Evolutionary conservation across 345 rosid genomes (phyloP).

Genomic region (Eucalyptus polybractea): DNA sequence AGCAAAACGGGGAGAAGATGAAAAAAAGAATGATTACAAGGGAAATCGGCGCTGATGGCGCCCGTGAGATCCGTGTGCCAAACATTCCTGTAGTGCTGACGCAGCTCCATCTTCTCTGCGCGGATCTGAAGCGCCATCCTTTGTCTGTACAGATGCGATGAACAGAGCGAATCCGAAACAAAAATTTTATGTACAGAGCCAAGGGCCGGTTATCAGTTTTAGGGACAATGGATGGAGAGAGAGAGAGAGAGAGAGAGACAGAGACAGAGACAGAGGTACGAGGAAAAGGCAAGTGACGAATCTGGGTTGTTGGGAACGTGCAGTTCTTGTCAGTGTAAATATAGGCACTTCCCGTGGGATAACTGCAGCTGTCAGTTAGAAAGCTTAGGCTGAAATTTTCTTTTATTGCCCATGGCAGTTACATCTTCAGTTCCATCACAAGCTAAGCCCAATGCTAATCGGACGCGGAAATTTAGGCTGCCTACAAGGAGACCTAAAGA

Average conservation of each 20-base stretch:
- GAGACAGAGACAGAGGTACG: background rate
- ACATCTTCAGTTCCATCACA: background rate
- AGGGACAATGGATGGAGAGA: background rate
- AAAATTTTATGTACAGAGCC: background rate
- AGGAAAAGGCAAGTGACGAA: background rate
- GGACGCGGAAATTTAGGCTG: background rate
- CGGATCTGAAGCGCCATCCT: background rate
- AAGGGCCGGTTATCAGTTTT: background rate
- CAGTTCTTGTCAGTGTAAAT: background rate
- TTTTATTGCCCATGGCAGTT: background rate
- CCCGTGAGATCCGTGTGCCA: constrained; percentile 33
- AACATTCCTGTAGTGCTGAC: constrained; percentile 21
- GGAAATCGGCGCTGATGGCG: constrained; percentile 11
- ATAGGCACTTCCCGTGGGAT: background rate
- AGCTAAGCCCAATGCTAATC: background rate
- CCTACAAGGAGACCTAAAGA: background rate
- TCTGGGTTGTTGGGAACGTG: background rate
- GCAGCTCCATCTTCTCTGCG: constrained; percentile 14
- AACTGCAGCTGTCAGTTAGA: background rate
- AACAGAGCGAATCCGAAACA: background rate
- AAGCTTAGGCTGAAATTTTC: background rate
- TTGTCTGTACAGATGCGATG: background rate
- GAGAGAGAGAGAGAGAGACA: background rate
- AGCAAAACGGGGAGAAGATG: background rate
- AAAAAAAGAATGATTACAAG: constrained; percentile 7